Conservation (phyloP, 306 rosid genomes). For the Rosa lucieae region DNA sequence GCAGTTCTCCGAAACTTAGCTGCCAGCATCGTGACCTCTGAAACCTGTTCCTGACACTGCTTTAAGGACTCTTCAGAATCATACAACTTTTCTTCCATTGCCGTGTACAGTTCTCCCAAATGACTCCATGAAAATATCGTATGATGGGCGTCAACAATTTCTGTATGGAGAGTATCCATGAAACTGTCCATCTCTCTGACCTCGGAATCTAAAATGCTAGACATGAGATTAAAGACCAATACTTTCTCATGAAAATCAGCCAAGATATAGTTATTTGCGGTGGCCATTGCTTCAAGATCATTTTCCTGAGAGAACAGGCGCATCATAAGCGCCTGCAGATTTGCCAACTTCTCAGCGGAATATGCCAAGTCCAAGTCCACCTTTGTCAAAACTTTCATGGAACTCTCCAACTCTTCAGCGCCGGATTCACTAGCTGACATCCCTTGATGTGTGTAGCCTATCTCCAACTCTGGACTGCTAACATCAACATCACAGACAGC, state of each 20-base stretch:
- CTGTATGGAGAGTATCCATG: conserved; percentile 69
- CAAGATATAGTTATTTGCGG: conserved; percentile 37
- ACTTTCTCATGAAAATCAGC: conserved; percentile 54
- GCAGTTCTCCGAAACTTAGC: conserved; percentile 69
- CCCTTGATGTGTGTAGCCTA: conserved; percentile 32
- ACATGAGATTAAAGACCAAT: conserved; percentile 66
- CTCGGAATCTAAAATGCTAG: conserved; percentile 76
- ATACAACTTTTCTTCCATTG: conserved; percentile 63
- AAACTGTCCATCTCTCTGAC: conserved; percentile 79
- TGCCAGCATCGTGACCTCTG: conserved; percentile 71
- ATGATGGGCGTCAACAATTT: conserved; percentile 60
- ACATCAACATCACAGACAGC: conserved; percentile 29
- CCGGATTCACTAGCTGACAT: conserved; percentile 44
- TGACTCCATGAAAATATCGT: conserved; percentile 72
- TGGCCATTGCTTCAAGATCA: conserved; percentile 63
- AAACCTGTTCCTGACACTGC: conserved; percentile 66
- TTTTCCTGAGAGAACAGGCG: conserved; percentile 65
- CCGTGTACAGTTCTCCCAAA: conserved; percentile 48
- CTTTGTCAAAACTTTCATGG: conserved; percentile 57
- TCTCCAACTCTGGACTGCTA: conserved; percentile 35
- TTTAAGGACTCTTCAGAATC: conserved; percentile 70
- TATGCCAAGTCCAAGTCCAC: conserved; percentile 78
- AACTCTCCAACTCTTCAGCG: conserved; percentile 48
- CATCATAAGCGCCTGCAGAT: conserved; percentile 66
- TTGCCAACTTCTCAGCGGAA: conserved; percentile 78